Conservation (phyloP, 139 green algal species). For the Closterium sp. region DNA sequence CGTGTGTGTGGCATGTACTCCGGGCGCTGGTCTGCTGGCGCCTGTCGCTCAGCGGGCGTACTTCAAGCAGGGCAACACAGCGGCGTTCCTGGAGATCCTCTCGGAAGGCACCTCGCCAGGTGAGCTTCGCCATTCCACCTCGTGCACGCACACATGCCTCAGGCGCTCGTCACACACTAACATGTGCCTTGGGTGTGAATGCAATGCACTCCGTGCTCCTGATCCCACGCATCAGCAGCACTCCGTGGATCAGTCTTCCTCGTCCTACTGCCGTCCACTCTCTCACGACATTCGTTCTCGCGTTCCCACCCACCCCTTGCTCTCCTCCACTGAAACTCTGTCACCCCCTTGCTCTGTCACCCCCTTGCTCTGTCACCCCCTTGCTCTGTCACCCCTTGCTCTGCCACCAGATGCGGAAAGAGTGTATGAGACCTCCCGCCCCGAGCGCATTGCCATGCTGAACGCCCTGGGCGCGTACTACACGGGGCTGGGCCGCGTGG, state of each 20-base stretch:
- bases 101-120: slow-evolving; percentile 36
- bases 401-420: not conserved
- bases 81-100: slow-evolving; percentile 38
- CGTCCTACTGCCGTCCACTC: too few relatives aligned
- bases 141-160: too few relatives aligned
- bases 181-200: too few relatives aligned
- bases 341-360: too few relatives aligned
- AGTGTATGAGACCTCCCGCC: not conserved
- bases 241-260: too few relatives aligned
- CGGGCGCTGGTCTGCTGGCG: not conserved
- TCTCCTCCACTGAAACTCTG: too few relatives aligned
- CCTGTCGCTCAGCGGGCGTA: slow-evolving; percentile 47
- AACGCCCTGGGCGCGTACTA: slow-evolving; percentile 69
- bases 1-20: too few relatives aligned
- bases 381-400: not conserved
- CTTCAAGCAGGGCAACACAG: slow-evolving; percentile 47
- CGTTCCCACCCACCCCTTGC: too few relatives aligned
- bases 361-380: not conserved
- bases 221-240: too few relatives aligned
- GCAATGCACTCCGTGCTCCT: too few relatives aligned
- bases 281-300: too few relatives aligned
- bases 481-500: slow-evolving; percentile 43
- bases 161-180: too few relatives aligned
- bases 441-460: slow-evolving; percentile 72
- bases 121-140: not conserved